Evolutionary conservation across 306 rosid species (phyloP).

Genomic region (Glycine latifolia): DNA sequence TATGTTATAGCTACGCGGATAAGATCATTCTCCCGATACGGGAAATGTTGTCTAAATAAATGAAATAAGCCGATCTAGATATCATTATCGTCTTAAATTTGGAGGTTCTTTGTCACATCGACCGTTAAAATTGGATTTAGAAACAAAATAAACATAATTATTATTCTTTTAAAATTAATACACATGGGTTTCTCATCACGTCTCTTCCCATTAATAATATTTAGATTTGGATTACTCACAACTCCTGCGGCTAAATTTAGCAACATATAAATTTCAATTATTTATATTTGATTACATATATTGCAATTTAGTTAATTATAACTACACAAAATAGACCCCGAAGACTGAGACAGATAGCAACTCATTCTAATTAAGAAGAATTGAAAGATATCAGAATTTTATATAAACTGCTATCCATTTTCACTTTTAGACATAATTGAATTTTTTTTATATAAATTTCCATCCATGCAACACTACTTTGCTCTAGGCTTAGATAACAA

Average conservation of each 20-base stretch:
- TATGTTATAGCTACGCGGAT: background rate
- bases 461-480: no score
- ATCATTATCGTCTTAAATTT: slow-evolving; percentile 47
- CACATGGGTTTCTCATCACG: background rate
- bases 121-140: slow-evolving; percentile 7
- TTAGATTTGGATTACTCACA: background rate
- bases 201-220: background rate
- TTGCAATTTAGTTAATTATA: slow-evolving; percentile 11
- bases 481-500: no score
- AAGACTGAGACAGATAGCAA: background rate
- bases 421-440: background rate
- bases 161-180: slow-evolving; percentile 5
- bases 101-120: slow-evolving; percentile 50
- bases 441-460: no score
- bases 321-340: background rate
- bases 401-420: background rate
- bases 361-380: background rate
- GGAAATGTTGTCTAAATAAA: slow-evolving; percentile 36
- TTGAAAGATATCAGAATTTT: background rate
- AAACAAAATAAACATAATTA: slow-evolving; percentile 13
- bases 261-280: slow-evolving; percentile 13
- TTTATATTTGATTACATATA: slow-evolving; percentile 26
- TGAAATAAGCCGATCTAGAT: slow-evolving; percentile 31
- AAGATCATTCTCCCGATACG: background rate
- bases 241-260: slow-evolving; percentile 23